phyloP scores from a whole-genome alignment of 2,329 filamentous ascomycete genomes.

The Cladosporium sp. region DNA sequence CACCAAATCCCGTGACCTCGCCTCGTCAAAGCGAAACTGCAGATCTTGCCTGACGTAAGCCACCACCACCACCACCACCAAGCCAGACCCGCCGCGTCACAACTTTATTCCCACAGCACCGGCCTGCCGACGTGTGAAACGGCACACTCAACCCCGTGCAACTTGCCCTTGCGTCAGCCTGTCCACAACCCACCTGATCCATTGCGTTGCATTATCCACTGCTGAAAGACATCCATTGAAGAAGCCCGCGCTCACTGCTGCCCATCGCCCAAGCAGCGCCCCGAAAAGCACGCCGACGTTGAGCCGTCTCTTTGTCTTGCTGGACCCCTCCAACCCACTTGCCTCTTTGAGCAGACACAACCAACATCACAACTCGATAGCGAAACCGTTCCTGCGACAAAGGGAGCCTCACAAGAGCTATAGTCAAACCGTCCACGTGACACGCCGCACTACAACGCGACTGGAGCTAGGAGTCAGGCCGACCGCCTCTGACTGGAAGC shows the following conservation, averaged over 20 bases:
- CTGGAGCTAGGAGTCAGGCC: not conserved
- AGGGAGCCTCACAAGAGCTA: not conserved
- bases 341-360: conserved; percentile 11
- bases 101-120: conserved; percentile 16
- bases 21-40: not conserved
- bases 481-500: conserved; percentile 8
- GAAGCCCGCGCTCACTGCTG: not conserved
- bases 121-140: conserved; percentile 5
- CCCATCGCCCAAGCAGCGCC: not conserved
- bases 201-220: not conserved
- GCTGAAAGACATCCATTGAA: not conserved
- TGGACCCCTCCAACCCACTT: conserved; percentile 18
- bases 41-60: conserved; percentile 7
- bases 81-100: conserved; percentile 12
- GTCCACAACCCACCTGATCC: not conserved
- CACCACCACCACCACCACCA: not conserved
- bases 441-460: not conserved
- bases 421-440: not conserved
- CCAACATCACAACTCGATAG: not conserved
- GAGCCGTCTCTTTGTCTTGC: conserved; percentile 12
- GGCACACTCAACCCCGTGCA: conserved; percentile 7
- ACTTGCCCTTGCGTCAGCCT: conserved; percentile 10
- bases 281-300: conserved; percentile 7
- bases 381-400: conserved; percentile 5
- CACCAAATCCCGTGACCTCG: not conserved